Evolutionary conservation across 805 yeast species (phyloP), one percentile per base, ranked within the genome.

Genomic region (Priceomyces fermenticarens): DNA sequence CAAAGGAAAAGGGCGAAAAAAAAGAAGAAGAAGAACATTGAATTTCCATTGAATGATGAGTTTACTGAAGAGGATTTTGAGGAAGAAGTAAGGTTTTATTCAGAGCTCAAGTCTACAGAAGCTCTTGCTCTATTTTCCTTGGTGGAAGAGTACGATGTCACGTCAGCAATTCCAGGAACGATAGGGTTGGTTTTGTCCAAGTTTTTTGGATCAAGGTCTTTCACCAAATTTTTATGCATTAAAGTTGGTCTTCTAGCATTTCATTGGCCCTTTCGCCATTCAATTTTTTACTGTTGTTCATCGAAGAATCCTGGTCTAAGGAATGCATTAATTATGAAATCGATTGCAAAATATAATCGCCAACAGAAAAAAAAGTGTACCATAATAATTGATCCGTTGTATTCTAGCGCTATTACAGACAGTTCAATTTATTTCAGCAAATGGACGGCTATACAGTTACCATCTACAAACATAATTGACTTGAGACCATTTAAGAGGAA

Each of bases 181-280:
- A 40, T 57, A 36, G 70, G 53, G 10, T 26, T 20, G 12, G 3
- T 58, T 2, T 44, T 64, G 6, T 31, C 38, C 7, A 45, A 41
- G 28, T 45, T 43, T 16, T 47, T 67, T 26, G 75, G 74, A 8
- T 46, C 52, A 26, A 36, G 54, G 6, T 62, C 72, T 1, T 48
- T 41, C 3, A 49, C 51, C 41, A 60, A 62, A 47, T 47, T 65
- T 9, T 44, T 67, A 11, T 58, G 65, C 30, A 58, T 70, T n/a
- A 57, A 68, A 13, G 50, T 70, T 54, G 74, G 74, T 1, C 53
- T 70, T 14, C 41, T 70, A 20, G 74, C 68, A 1, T 67, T 69
- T 38, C 75, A 70, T 47, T 70, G 74, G 75, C 75, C 75, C 10
- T 70, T 70, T 48, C 53, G 70, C 8, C 62, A 70, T 43, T 50